Conservation (phyloP, 1,284 basidiomycete genomes). For the Ustilago hordei region DNA sequence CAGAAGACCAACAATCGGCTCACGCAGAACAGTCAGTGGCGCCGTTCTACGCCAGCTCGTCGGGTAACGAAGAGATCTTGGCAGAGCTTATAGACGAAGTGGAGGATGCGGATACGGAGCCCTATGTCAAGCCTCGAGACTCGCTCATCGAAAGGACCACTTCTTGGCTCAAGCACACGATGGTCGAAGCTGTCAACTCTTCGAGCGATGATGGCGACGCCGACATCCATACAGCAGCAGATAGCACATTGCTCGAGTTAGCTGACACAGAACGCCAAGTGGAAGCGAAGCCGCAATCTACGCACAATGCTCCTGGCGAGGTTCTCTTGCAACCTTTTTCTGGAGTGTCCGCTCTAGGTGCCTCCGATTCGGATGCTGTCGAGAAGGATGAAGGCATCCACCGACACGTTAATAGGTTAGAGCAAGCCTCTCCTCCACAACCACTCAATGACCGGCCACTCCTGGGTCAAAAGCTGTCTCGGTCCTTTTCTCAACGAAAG, state of each 20-base stretch:
- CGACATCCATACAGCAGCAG: neutral
- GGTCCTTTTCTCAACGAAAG: slow-evolving; percentile 25
- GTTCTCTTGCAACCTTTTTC: too few species aligned
- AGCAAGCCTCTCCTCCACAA: neutral
- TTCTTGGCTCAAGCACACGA: slow-evolving; percentile 28
- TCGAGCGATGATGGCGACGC: neutral
- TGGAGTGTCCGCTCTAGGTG: too few species aligned
- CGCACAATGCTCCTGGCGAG: too few species aligned
- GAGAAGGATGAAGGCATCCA: too few species aligned
- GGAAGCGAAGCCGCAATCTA: too few species aligned
- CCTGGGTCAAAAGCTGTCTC: neutral
- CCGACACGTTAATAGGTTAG: neutral
- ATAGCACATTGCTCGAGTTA: too few species aligned
- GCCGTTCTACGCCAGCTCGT: neutral
- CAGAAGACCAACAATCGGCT: neutral
- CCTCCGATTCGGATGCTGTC: too few species aligned
- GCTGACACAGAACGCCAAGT: too few species aligned
- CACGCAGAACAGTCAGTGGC: neutral
- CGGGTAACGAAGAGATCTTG: neutral
- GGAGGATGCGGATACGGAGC: neutral
- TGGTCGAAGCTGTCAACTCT: neutral
- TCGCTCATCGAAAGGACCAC: slow-evolving; percentile 24
- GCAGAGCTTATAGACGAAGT: slow-evolving; percentile 7
- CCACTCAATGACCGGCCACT: neutral
- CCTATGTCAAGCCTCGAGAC: slow-evolving; percentile 1